These are phyloP conservation scores for Sherardia arvensis DNA, from an alignment of 257 asterid species.

Conservation along the genomic window DNA sequence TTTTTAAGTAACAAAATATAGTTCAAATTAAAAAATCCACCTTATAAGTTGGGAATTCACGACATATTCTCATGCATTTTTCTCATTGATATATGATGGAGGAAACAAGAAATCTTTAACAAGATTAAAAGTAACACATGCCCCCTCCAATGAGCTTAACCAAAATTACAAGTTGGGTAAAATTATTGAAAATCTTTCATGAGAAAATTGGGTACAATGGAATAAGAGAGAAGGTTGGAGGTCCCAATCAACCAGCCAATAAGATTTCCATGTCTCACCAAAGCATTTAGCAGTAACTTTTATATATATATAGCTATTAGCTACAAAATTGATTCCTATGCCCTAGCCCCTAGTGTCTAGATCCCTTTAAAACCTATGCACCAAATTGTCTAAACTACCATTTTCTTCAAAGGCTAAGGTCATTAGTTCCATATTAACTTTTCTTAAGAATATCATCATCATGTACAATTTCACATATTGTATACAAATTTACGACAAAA, in stretches of 20 bases:
- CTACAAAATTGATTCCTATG: background rate
- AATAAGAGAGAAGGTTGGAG: constrained; percentile 22
- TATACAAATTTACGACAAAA: too few species aligned
- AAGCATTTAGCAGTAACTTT: background rate
- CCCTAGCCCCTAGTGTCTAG: background rate
- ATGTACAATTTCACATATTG: too few species aligned
- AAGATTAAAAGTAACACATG: background rate
- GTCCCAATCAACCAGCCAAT: constrained; percentile 21
- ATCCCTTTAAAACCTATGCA: background rate
- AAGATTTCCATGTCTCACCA: background rate
- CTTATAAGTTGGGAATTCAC: too few species aligned
- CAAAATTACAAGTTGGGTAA: constrained; percentile 18
- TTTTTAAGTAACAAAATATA: too few species aligned
- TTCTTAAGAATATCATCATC: too few species aligned
- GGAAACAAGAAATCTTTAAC: constrained; percentile 11
- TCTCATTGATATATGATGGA: background rate
- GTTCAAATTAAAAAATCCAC: too few species aligned
- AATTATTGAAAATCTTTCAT: constrained; percentile 9
- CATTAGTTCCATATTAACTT: too few species aligned
- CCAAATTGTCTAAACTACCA: background rate
- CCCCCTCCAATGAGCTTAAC: constrained; percentile 15
- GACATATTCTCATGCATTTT: too few species aligned
- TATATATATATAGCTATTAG: background rate
- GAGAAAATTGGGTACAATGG: constrained; percentile 4
- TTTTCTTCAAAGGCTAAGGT: too few species aligned